Percentiles rank a stretch among this genome's conserved stretches.
Evolutionary conservation across 1,284 basidiomycete species (phyloP).

Genomic region (Ustilago bromivora): DNA sequence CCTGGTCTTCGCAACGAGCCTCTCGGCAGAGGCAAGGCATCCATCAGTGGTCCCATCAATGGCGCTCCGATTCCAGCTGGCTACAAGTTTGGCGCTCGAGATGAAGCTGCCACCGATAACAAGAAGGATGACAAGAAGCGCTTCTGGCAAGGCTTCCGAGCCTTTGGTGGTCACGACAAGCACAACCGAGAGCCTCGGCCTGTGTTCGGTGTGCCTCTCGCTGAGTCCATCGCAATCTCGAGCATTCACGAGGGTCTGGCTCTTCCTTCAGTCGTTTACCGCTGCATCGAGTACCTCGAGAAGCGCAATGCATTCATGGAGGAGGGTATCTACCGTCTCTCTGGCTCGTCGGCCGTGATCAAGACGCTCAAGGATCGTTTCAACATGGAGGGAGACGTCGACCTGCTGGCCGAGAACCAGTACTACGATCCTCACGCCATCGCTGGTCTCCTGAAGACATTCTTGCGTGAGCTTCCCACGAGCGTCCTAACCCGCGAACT

Average conservation of each 20-base stretch:
- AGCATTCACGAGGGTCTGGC: conserved; percentile 79
- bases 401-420: conserved; percentile 58
- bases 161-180: conserved; percentile 50
- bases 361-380: conserved; percentile 93
- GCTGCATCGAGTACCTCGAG: conserved; percentile 75
- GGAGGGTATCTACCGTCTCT: conserved; percentile 94
- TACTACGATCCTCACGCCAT: conserved; percentile 65
- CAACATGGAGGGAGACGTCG: conserved; percentile 75
- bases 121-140: conserved; percentile 66
- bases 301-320: conserved; percentile 91
- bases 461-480: conserved; percentile 63
- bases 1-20: conserved; percentile 34
- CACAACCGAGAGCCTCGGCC: conserved; percentile 65
- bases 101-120: conserved; percentile 33
- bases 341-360: conserved; percentile 78
- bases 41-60: conserved; percentile 89
- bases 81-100: conserved; percentile 78
- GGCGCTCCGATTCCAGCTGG: conserved; percentile 86
- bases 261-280: conserved; percentile 92
- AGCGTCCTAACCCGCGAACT: conserved; percentile 63
- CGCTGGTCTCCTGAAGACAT: conserved; percentile 66
- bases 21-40: conserved; percentile 69
- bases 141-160: conserved; percentile 63
- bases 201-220: conserved; percentile 89
- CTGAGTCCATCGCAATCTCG: conserved; percentile 87